These are phyloP conservation scores for Cercospora beticola DNA, from an alignment of 2,329 filamentous ascomycete species.

Conservation along the genomic window DNA sequence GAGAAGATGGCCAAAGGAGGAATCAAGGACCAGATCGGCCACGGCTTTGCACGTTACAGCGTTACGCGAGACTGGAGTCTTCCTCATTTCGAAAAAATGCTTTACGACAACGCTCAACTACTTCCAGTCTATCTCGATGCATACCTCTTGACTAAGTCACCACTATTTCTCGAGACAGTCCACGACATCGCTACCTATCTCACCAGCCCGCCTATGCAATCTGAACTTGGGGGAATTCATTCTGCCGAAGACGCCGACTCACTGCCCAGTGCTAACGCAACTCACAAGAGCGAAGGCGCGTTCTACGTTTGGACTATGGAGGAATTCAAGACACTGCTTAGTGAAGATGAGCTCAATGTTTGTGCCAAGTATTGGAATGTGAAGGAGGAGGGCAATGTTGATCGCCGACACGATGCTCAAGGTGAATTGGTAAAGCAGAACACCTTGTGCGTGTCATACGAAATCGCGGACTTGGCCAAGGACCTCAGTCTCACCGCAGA, in stretches of 20 bases:
- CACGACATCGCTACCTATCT: constrained; percentile 87
- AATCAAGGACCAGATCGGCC: constrained; percentile 72
- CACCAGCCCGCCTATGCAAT: constrained; percentile 66
- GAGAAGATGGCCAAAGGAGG: constrained; percentile 72
- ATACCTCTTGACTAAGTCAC: constrained; percentile 67
- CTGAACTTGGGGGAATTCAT: constrained; percentile 71
- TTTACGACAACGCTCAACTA: constrained; percentile 87
- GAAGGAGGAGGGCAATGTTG: constrained; percentile 79
- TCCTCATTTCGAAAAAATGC: constrained; percentile 96
- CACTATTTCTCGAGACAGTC: constrained; percentile 74
- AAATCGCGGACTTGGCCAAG: constrained; percentile 66
- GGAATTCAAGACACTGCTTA: constrained; percentile 77
- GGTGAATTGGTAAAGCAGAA: constrained; percentile 96
- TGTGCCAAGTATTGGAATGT: constrained; percentile 84
- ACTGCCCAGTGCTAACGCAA: constrained; percentile 68
- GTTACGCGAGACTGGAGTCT: constrained; percentile 90
- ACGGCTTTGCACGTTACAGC: constrained; percentile 81
- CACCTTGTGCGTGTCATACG: constrained; percentile 71
- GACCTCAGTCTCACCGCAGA: constrained; percentile 71
- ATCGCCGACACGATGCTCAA: constrained; percentile 77
- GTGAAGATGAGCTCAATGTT: constrained; percentile 66
- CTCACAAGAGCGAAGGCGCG: constrained; percentile 83
- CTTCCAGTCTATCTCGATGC: constrained; percentile 82
- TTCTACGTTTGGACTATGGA: constrained; percentile 93
- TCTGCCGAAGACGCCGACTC: constrained; percentile 92